Conservation (phyloP, 805 yeast species). For the Candida andamanensis region DNA sequence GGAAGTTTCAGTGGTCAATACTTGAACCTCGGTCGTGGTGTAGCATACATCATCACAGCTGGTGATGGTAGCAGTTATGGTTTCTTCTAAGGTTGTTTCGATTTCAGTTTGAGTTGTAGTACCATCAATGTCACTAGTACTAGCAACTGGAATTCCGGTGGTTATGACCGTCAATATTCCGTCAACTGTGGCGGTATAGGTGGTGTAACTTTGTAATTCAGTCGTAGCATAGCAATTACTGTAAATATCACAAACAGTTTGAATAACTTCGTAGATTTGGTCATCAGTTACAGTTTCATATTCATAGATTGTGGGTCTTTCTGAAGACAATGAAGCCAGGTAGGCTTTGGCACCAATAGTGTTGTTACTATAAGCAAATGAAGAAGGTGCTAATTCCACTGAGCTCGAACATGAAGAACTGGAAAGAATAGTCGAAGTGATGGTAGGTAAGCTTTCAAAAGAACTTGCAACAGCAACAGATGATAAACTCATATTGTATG, state of each 20-base stretch:
- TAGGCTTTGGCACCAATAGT: constrained; percentile 6
- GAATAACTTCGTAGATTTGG: constrained; percentile 23
- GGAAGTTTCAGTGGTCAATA: constrained; percentile 23
- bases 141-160: constrained; percentile 23
- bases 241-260: constrained; percentile 28
- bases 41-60: constrained; percentile 11
- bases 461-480: constrained; percentile 20
- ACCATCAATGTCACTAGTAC: constrained; percentile 8
- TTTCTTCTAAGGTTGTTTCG: constrained; percentile 8
- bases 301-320: constrained; percentile 9
- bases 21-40: constrained; percentile 14
- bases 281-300: constrained; percentile 15
- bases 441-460: constrained; percentile 15
- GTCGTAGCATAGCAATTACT: constrained; percentile 32
- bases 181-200: constrained; percentile 33
- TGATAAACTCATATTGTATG: too few relatives aligned
- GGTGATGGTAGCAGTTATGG: constrained; percentile 13
- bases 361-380: constrained; percentile 16
- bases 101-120: constrained; percentile 13
- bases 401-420: constrained; percentile 6
- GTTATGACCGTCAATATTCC: constrained; percentile 37
- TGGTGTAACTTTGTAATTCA: constrained; percentile 23
- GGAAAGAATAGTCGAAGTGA: constrained; percentile 18
- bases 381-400: constrained; percentile 14
- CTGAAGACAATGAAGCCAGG: constrained; percentile 1